phyloP scores from a whole-genome alignment of 2,329 filamentous ascomycete genomes.

The Penicillium sp. region DNA sequence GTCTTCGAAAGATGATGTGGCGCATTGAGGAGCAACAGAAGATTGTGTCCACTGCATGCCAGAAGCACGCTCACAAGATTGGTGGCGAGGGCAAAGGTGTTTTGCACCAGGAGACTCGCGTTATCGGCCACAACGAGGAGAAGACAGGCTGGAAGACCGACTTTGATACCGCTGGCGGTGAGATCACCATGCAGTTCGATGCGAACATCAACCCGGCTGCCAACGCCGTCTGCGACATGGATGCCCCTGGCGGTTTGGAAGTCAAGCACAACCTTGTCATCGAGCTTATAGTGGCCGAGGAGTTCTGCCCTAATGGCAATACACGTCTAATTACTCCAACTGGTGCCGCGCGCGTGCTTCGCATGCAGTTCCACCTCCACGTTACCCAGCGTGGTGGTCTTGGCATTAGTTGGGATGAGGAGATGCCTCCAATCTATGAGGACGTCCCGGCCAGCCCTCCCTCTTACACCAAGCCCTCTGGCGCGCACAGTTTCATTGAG shows the following conservation, averaged over 20 bases:
- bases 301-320: conserved; percentile 64
- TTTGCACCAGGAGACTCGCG: conserved; percentile 63
- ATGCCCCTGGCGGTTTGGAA: conserved; percentile 63
- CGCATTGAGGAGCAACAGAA: conserved; percentile 80
- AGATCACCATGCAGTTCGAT: conserved; percentile 73
- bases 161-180: conserved; percentile 57
- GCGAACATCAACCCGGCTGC: conserved; percentile 53
- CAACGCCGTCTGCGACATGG: conserved; percentile 68
- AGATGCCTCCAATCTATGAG: conserved; percentile 85
- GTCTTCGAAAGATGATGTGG: conserved; percentile 84
- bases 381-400: conserved; percentile 77
- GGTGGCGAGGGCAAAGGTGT: conserved; percentile 61
- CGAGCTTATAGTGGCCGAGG: conserved; percentile 88
- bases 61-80: conserved; percentile 61
- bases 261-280: conserved; percentile 78
- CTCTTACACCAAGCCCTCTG: conserved; percentile 46
- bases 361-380: conserved; percentile 78
- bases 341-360: conserved; percentile 77
- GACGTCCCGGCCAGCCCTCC: conserved; percentile 84
- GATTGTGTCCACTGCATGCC: conserved; percentile 69
- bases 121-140: conserved; percentile 71
- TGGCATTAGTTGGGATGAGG: conserved; percentile 93
- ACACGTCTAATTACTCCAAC: conserved; percentile 72
- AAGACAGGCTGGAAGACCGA: conserved; percentile 85
- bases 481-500: conserved; percentile 36